Base-by-base conservation (phyloP, 2,329 filamentous ascomycete genomes). In the Cordyceps cicadae region DNA sequence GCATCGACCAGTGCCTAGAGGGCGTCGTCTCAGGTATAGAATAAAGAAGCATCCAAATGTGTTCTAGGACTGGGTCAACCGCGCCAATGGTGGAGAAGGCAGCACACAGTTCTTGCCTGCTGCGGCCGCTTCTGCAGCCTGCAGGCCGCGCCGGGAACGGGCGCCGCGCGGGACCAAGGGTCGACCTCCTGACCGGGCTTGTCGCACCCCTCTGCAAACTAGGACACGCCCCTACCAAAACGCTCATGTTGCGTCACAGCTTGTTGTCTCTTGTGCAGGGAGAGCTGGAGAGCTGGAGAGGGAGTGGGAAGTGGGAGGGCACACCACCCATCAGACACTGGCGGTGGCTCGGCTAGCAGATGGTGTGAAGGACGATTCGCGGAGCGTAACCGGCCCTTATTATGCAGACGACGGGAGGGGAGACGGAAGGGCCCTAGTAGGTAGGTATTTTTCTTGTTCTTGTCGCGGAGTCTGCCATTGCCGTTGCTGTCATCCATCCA, bases 81-180 rank as follows among this genome's bases (percentile, higher is more conserved):
- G 32, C 54, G 54, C 62, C 62, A 63, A 37, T 39, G 50, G 57
- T 59, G 57, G 57, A 54, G 57, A 53, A 46, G 14, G 49, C 56
- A 62, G 64, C 69, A 70, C 68, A 68, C 63, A 65, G 67, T 66
- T 69, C 61, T 66, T 72, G 71, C 70, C 69, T 70, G 62, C 72
- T 75, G 72, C 72, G 72, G 72, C 72, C 72, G 67, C 62, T 66
- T 72, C 71, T 75, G 71, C 71, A 70, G 68, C 72, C 71, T 69
- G 67, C 68, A 67, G 65, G 62, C 53, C 60, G 62, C 45, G 52
- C 67, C 71, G 71, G 70, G 67, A 70, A 69, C 67, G 70, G 69
- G 70, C 70, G 70, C 65, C 64, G 66, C 63, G 63, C 70, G 69
- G 67, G 67, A 70, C 71, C 70, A 70, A 67, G 67, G 67, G 66